Evolutionary conservation across 345 rosid genomes (phyloP).

Genomic region (Corymbia maculata): DNA sequence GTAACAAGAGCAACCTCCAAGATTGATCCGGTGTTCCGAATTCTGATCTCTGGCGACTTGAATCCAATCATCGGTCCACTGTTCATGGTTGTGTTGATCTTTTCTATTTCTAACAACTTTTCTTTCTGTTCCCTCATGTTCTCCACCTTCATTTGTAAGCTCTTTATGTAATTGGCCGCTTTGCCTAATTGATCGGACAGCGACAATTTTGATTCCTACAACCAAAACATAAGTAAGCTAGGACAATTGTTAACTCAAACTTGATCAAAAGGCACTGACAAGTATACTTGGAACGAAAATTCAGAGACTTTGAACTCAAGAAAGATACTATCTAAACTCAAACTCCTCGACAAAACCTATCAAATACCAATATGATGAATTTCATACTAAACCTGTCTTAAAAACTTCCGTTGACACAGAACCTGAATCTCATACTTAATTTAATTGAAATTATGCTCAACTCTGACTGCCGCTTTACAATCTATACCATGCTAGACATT

Average conservation of each 20-base stretch:
- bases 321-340: neutral
- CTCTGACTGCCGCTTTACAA: neutral
- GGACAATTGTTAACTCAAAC: neutral
- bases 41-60: neutral
- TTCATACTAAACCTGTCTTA: neutral
- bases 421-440: neutral
- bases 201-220: slow-evolving; percentile 23
- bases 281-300: neutral
- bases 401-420: neutral
- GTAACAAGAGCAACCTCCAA: slow-evolving; percentile 26
- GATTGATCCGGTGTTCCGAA: neutral
- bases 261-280: neutral
- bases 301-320: neutral
- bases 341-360: neutral
- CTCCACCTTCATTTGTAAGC: slow-evolving; percentile 39
- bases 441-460: neutral
- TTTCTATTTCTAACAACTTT: slow-evolving; percentile 3
- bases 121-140: slow-evolving; percentile 42
- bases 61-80: neutral
- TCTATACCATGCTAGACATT: neutral
- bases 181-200: slow-evolving; percentile 47
- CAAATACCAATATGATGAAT: neutral
- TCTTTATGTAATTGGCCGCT: slow-evolving; percentile 49
- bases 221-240: neutral
- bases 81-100: neutral